A percentile compares a stretch with the other conserved stretches of the same genome.
phyloP scores from a whole-genome alignment of 106 monocot species.

The Apostasia shenzhenica region DNA sequence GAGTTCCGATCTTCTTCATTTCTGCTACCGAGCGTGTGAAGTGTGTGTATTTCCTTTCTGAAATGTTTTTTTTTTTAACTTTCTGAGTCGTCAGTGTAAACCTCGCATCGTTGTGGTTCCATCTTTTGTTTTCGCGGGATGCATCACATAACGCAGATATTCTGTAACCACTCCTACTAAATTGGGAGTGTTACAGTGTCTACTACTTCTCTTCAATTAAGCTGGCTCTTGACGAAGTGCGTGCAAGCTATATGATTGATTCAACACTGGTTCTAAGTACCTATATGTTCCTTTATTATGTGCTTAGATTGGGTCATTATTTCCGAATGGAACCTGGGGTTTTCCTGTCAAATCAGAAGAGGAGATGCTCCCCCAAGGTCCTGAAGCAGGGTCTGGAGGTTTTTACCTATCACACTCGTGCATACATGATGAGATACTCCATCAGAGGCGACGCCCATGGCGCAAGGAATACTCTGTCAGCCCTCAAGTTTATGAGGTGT shows the following conservation, averaged over 20 bases:
- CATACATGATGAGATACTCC: slow-evolving; percentile 91
- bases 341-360: slow-evolving; percentile 19
- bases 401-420: slow-evolving; percentile 79
- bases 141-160: neutral
- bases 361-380: slow-evolving; percentile 21
- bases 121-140: neutral
- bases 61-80: neutral
- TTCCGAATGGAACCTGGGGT: slow-evolving; percentile 23
- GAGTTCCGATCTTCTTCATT: neutral
- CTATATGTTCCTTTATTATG: neutral
- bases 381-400: slow-evolving; percentile 18
- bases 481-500: slow-evolving; percentile 71
- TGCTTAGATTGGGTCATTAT: slow-evolving; percentile 32
- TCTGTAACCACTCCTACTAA: neutral
- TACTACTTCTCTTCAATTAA: neutral
- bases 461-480: slow-evolving; percentile 81
- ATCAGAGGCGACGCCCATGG: slow-evolving; percentile 72
- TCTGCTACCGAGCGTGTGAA: neutral
- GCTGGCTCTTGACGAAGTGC: neutral
- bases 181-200: neutral
- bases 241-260: neutral
- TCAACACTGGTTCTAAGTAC: neutral
- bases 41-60: neutral
- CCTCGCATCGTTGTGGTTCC: neutral
- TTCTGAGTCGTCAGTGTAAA: neutral